Evolutionary conservation across 1,139 yeast species (phyloP), one percentile per base, ranked within the genome.

Genomic region (Yamadazyma taylorii): DNA sequence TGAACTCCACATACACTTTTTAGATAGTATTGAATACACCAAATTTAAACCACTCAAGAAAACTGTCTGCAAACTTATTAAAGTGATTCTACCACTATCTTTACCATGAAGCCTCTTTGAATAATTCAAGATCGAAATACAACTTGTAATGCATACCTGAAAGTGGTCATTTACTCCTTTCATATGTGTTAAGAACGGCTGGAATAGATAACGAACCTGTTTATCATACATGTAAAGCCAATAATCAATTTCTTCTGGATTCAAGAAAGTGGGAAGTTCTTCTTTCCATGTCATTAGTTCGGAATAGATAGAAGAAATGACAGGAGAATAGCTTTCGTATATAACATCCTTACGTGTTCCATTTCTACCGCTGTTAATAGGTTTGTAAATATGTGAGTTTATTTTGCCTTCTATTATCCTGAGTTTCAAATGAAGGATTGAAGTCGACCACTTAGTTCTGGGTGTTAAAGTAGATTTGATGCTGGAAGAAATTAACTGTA

Each of bases 21-120:
- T 25, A 25, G 28, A 25, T 25, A 25, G 10, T 25, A 25, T 25
- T 25, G 28, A 25, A 25, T 25, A 25, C n/a, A 25, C 16, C 28
- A 25, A 25, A 25, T 25, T 25, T 4, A 25, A 10, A n/a, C 28
- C 28, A 25, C 28, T 25, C 28, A 25, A 25, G 13, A 25, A 25
- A 12, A 25, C 28, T 5, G 28, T 25, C 16, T 25, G 14, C 16
- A 25, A 25, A 13, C 28, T 25, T 12, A 25, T 25, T 13, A 25
- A 25, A 12, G 28, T 25, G 10, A 25, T 25, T 25, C 28, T 25
- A 10, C 28, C 28, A 25, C 28, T 25, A 10, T 25, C 13, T 25
- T 25, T 25, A 25, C 28, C 28, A 25, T 25, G 28, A 10, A 25
- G 28, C 10, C 13, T 25, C 16, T 25, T 25, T 25, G 28, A 25